Conservation (phyloP, 2,329 filamentous ascomycete species). For the Phoma sp. region DNA sequence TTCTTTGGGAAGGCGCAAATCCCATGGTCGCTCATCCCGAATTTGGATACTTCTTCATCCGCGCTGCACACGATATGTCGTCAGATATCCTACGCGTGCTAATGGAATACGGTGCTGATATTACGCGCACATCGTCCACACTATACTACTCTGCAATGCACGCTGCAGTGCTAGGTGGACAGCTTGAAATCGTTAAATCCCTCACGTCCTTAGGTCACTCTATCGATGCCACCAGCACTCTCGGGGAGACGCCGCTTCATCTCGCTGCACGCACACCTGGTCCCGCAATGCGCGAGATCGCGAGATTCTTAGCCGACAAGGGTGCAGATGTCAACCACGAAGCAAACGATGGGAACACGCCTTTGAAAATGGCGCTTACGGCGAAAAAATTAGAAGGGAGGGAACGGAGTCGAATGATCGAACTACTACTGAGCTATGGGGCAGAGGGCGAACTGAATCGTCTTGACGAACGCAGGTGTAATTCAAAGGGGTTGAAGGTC, state of each 20-base stretch:
- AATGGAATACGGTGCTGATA: conserved; percentile 41
- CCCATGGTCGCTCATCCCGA: conserved; percentile 38
- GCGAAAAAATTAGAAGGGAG: conserved; percentile 27
- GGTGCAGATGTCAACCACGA: conserved; percentile 42
- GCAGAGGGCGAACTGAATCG: conserved; percentile 32
- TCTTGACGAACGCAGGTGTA: conserved; percentile 22
- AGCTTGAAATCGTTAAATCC: conserved; percentile 35
- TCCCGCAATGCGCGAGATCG: conserved; percentile 26
- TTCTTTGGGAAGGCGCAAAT: conserved; percentile 41
- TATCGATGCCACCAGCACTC: conserved; percentile 32
- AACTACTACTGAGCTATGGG: conserved; percentile 36
- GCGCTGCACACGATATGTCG: conserved; percentile 37
- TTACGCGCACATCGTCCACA: conserved; percentile 24
- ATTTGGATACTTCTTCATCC: conserved; percentile 38
- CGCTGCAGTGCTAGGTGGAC: conserved; percentile 35
- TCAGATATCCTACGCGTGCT: conserved; percentile 30
- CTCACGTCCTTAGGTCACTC: conserved; percentile 34
- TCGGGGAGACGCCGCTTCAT: conserved; percentile 42
- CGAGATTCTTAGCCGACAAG: conserved; percentile 35
- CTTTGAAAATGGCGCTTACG: conserved; percentile 32
- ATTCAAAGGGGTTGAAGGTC: conserved; percentile 30
- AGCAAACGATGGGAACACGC: conserved; percentile 28
- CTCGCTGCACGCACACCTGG: conserved; percentile 38
- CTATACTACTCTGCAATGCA: conserved; percentile 36
- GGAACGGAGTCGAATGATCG: conserved; percentile 38